Evolutionary conservation across 2,329 filamentous ascomycete species (phyloP), one percentile per base, ranked within the genome.

Genomic region (Scorias spongiosa): DNA sequence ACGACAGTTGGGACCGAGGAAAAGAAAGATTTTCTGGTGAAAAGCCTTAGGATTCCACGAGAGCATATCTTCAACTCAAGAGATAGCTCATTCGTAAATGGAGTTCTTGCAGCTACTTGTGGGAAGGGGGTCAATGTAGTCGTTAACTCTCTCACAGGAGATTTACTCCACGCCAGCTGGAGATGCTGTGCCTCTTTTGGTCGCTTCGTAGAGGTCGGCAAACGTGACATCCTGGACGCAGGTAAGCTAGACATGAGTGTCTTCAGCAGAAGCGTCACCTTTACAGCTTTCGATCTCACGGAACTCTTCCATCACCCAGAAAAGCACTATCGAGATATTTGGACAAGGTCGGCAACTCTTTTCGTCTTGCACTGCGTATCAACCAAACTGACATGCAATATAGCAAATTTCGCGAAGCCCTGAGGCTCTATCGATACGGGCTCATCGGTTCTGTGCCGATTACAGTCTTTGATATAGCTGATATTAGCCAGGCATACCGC

Each of bases 41-140:
- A 54, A 3, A 36, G 46, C 9, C 57, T 51, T 43, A 49, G 49
- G 15, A 53, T 65, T n/a, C 47, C 51, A 1, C 51, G 50, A 8
- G 50, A 57, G 20, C 55, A 58, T 41, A 62, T 64, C 42, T 60
- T 64, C 46, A 49, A 46, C 46, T 54, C 48, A 40, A 46, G 58
- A 17, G 53, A 60, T 34, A 43, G 45, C 1, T 47, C 47, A 9
- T 65, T 65, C 42, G 52, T 42, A 2, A 43, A 44, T 3, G 57
- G 43, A 4, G 43, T 64, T 2, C 41, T 44, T 46, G 52, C 12
- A 14, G 46, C 34, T 46, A 64, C 62, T 0, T 42, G 50, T 10
- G 53, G 49, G 12, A 39, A 40, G 6, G 63, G 63, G n/a, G 54
- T 63, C 10, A 59, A 66, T 46, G 56, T 65, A 5, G 48, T 62